Evolutionary conservation across 176 grass and related monocot species (phyloP), one percentile per base, ranked within the genome.

Genomic region (Cenchrus purpureus): DNA sequence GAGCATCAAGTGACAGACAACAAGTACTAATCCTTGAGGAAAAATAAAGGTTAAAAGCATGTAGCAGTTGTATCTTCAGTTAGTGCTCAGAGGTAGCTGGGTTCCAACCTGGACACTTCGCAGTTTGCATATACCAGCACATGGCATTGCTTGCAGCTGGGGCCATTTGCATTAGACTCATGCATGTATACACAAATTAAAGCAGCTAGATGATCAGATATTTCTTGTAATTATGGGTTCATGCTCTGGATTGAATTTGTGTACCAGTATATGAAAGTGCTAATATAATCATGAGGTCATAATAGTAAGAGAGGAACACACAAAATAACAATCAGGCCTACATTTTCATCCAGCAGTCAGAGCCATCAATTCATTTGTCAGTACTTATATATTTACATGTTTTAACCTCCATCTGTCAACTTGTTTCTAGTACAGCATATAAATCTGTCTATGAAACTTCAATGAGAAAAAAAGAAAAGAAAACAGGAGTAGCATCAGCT

Each of bases 1-100:
- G 80, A 77, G 53, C 71, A 77, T 89, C 88, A 89, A 89, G 83
- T 71, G 83, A 77, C 46, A 89, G 63, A 14, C 48, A 68, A 2
- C 31, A 37, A 40, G 63, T 12, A 54, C 29, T 22, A 37, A 55
- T 68, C 78, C 64, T 22, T 68, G 15, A 46, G 44, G 44, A 63
- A 62, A 14, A 48, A 28, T 25, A 65, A 79, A 22, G 29, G 61
- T 4, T 29, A 32, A 51, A 74, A 68, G 28, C 68, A 43, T 45
- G 55, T 60, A 45, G 34, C 61, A 54, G 78, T 62, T 62, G 10
- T 22, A 22, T 77, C 70, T 77, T 77, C 55, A 61, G 74, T 60
- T 20, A 69, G 65, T 69, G 66, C 40, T 49, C 44, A 71, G 71
- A 75, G 50, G 72, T 56, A 37, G 72, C 73, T 76, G 31, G 48